A percentile compares a stretch with the other conserved stretches of the same genome.
These are phyloP conservation scores for Solanum aculeatissimum DNA, from an alignment of 305 asterid genomes.

Conservation along the genomic window DNA sequence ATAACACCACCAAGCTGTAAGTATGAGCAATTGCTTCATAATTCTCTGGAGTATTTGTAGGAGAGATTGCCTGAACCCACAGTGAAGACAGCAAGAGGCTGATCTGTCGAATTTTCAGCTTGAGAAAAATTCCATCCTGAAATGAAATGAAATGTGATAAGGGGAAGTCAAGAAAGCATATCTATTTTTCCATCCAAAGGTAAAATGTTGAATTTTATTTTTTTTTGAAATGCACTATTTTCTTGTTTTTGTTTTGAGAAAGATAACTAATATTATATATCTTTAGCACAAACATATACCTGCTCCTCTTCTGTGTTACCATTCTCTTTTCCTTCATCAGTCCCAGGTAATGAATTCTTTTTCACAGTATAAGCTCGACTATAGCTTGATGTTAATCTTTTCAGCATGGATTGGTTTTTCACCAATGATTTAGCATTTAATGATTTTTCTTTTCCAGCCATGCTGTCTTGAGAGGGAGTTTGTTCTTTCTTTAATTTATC, in stretches of 20 bases:
- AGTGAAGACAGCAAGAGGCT: constrained; percentile 73
- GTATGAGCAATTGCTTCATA: constrained; percentile 83
- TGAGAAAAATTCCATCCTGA: constrained; percentile 62
- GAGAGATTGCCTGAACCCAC: constrained; percentile 64
- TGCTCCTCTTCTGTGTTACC: constrained; percentile 38
- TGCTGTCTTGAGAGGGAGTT: constrained; percentile 9
- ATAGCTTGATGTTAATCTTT: constrained; percentile 43
- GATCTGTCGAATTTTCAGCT: constrained; percentile 61
- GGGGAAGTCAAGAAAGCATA: not conserved
- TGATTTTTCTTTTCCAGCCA: constrained; percentile 27
- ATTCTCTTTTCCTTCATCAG: constrained; percentile 6
- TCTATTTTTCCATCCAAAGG: not conserved
- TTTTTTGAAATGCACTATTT: not conserved
- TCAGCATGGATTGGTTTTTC: constrained; percentile 42
- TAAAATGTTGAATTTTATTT: not conserved
- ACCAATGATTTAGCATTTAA: constrained; percentile 20
- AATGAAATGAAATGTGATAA: constrained; percentile 7
- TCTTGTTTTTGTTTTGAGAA: not conserved
- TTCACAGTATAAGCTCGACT: constrained; percentile 32
- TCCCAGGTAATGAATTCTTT: constrained; percentile 33
- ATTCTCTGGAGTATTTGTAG: constrained; percentile 54
- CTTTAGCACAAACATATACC: constrained; percentile 19
- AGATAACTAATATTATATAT: not conserved
- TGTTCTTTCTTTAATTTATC: constrained; percentile 45
- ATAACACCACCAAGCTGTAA: constrained; percentile 61